Conservation (phyloP, 2,329 filamentous ascomycete genomes). For the Decorospora gaudefroyi region DNA sequence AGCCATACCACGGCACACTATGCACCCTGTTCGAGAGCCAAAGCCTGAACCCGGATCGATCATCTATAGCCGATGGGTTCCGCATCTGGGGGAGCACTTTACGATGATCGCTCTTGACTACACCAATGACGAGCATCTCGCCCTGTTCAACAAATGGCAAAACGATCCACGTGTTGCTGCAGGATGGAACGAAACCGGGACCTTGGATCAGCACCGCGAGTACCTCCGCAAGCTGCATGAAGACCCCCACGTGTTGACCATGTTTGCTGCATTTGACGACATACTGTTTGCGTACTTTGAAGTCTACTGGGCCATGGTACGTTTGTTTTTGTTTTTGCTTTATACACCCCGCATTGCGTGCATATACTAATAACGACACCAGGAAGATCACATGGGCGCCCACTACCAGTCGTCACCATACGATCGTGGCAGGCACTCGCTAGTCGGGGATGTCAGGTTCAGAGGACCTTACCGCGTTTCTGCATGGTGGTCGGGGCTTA, state of each 20-base stretch:
- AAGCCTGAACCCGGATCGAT: slow-evolving; percentile 73
- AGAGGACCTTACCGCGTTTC: slow-evolving; percentile 61
- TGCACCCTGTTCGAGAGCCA: slow-evolving; percentile 71
- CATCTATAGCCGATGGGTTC: slow-evolving; percentile 78
- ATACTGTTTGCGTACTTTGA: slow-evolving; percentile 77
- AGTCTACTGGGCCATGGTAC: slow-evolving; percentile 74
- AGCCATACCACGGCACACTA: slow-evolving; percentile 59
- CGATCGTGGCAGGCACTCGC: slow-evolving; percentile 64
- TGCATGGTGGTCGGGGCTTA: slow-evolving; percentile 62
- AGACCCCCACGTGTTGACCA: slow-evolving; percentile 71
- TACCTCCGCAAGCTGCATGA: slow-evolving; percentile 71
- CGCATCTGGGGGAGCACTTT: slow-evolving; percentile 75
- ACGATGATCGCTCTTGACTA: slow-evolving; percentile 77
- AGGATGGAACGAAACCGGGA: slow-evolving; percentile 80
- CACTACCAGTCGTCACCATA: slow-evolving; percentile 61
- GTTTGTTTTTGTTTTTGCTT: slow-evolving; percentile 14
- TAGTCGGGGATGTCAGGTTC: slow-evolving; percentile 62
- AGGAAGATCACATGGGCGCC: slow-evolving; percentile 65
- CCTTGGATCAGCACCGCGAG: slow-evolving; percentile 71
- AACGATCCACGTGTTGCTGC: slow-evolving; percentile 80
- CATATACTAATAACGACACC: slow-evolving; percentile 22
- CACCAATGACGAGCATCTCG: slow-evolving; percentile 64
- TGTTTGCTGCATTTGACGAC: slow-evolving; percentile 73
- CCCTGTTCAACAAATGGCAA: slow-evolving; percentile 78
- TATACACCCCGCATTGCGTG: background rate